Evolutionary conservation across 1,139 yeast species (phyloP), one percentile per base, ranked within the genome.

Genomic region (Diutina sp.): DNA sequence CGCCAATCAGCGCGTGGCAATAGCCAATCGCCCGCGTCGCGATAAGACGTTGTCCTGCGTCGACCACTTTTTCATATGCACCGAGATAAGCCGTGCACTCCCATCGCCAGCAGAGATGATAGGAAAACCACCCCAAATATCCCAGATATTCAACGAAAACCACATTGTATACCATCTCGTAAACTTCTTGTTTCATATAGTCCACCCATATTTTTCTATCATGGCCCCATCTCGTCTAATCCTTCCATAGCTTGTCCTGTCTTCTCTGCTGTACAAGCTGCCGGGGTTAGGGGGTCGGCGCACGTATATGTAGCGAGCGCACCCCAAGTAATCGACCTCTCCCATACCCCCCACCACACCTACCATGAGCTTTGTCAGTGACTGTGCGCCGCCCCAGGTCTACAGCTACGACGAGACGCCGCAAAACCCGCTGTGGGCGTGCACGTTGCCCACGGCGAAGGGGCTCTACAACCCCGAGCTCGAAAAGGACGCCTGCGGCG

Each of bases 401-500:
- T 87, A 84, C 75, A 65, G 78, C 52, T 87, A 87, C 70, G 89
- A 86, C 65, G 93, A 87, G 69, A 78, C 83, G 46, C 85, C 90
- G 48, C 85, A 82, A 63, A 87, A 90, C 76, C 82, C 76, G 64
- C 87, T 96, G 11, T 93, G 98, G 97, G 97, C 97, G 28, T 83
- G 88, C 54, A 79, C 93, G 9, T 78, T 93, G 61, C 99, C 99
- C 54, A 79, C 83, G 54, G 84, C 86, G 63, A 85, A 90, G 70
- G 99, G 97, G 54, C 82, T 93, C 57, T 93, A 93, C 71, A 90
- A 93, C 70, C 99, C 98, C 4, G 95, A 88, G 60, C 82, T 79
- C 63, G 99, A 93, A 71, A 90, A 90, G 67, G 99, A 93, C 67
- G 97, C 98, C 55, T 93, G 99, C 79, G 99, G 99, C 75, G 99